Evolutionary conservation across 2,329 filamentous ascomycete species (phyloP).

Genomic region (Seiridium unicorne): DNA sequence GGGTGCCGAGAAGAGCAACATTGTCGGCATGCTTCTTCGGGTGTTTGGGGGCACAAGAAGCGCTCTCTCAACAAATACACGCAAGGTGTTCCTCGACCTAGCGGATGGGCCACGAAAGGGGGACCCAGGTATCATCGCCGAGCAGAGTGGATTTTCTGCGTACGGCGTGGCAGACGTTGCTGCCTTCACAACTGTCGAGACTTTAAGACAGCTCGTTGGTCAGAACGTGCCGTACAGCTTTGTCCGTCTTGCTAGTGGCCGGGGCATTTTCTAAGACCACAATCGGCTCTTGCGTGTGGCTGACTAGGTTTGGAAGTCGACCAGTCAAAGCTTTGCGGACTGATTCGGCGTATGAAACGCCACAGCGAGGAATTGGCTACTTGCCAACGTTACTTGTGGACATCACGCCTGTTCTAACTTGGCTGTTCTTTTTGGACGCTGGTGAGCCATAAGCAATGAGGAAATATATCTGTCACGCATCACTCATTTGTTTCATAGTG

Average conservation of each 20-base stretch:
- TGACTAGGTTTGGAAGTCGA: no score
- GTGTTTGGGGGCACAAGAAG: conserved; percentile 56
- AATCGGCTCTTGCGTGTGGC: no score
- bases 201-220: conserved; percentile 72
- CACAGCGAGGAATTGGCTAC: no score
- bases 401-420: no score
- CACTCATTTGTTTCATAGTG: no score
- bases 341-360: no score
- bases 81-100: conserved; percentile 78
- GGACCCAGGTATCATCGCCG: conserved; percentile 68
- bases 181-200: conserved; percentile 83
- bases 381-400: no score
- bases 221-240: conserved; percentile 89
- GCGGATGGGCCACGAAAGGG: conserved; percentile 65
- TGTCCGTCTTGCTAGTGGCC: conserved; percentile 67
- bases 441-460: no score
- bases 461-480: no score
- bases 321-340: no score
- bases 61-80: conserved; percentile 17
- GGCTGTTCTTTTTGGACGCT: no score
- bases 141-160: conserved; percentile 73
- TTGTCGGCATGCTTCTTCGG: conserved; percentile 75
- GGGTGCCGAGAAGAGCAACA: conserved; percentile 72
- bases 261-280: conserved; percentile 41
- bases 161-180: conserved; percentile 79